These are phyloP conservation scores for Carex sylvatica DNA, from an alignment of 202 grass and related monocot genomes.

Conservation along the genomic window DNA sequence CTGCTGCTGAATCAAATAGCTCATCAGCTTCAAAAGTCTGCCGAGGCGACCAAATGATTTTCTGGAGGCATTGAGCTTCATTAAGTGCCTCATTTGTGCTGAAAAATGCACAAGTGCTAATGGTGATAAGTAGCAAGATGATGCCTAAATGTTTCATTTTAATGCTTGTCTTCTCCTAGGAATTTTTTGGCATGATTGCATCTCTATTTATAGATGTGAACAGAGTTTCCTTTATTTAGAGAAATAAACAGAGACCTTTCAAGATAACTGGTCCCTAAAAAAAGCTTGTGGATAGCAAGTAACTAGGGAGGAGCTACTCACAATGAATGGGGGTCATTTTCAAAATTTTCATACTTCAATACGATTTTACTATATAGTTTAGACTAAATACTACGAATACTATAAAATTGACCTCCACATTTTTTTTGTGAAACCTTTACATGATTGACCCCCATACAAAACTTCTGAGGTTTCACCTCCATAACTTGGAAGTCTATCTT, in stretches of 20 bases:
- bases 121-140: constrained; percentile 23
- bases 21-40: background rate
- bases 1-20: background rate
- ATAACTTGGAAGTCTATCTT: no score
- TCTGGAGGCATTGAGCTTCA: constrained; percentile 15
- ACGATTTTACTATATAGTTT: no score
- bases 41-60: constrained; percentile 12
- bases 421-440: no score
- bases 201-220: background rate
- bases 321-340: no score
- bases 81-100: constrained; percentile 20
- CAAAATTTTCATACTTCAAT: no score
- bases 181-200: background rate
- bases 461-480: no score
- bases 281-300: constrained; percentile 15
- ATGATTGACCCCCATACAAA: no score
- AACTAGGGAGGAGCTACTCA: no score
- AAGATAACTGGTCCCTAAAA: background rate
- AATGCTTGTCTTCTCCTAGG: background rate
- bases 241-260: background rate
- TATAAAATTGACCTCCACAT: no score
- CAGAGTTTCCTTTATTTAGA: constrained; percentile 12
- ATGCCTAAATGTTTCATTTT: constrained; percentile 11
- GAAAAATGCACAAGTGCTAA: constrained; percentile 18
- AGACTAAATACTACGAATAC: no score